phyloP scores from a whole-genome alignment of 768 basidiomycete genomes.

The Cystofilobasidium macerans region DNA sequence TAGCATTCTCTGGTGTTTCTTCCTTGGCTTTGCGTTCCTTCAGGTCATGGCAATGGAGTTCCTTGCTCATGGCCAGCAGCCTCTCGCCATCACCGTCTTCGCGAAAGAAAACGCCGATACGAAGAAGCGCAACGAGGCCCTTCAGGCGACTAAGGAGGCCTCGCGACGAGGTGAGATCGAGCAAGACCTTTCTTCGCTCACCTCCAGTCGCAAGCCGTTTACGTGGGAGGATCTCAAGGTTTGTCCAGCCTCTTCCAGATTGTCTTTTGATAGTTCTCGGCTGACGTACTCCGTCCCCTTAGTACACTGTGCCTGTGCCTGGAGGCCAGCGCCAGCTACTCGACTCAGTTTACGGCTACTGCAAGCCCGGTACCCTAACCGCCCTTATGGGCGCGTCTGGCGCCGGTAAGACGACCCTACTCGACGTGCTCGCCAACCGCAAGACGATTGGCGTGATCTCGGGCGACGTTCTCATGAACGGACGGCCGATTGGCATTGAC shows the following conservation, averaged over 20 bases:
- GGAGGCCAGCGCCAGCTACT: conserved; percentile 42
- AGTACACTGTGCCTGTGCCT: conserved; percentile 28
- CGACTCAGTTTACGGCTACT: conserved; percentile 62
- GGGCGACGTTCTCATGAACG: conserved; percentile 59
- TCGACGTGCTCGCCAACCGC: conserved; percentile 56
- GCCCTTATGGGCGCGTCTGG: conserved; percentile 62
- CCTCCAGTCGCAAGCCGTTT: conserved; percentile 32
- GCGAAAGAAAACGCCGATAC: conserved; percentile 35
- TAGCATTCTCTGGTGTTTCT: conserved; percentile 32
- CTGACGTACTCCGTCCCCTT: too few relatives aligned
- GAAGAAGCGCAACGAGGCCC: conserved; percentile 30
- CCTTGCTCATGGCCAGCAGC: conserved; percentile 30
- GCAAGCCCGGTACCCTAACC: conserved; percentile 67
- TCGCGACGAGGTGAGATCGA: conserved; percentile 28
- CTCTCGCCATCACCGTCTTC: conserved; percentile 30
- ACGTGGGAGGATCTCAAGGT: conserved; percentile 37
- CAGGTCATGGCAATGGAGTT: conserved; percentile 34
- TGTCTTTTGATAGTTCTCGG: neutral
- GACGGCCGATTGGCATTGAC: conserved; percentile 46
- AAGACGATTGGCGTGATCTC: conserved; percentile 60
- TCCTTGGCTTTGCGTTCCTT: conserved; percentile 33
- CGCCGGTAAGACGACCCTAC: conserved; percentile 41
- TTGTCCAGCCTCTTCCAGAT: neutral
- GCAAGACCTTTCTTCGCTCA: conserved; percentile 26
- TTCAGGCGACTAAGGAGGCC: conserved; percentile 27